Evolutionary conservation across 2,329 filamentous ascomycete species (phyloP), one percentile per base, ranked within the genome.

Genomic region (Diaporthe nobilis): DNA sequence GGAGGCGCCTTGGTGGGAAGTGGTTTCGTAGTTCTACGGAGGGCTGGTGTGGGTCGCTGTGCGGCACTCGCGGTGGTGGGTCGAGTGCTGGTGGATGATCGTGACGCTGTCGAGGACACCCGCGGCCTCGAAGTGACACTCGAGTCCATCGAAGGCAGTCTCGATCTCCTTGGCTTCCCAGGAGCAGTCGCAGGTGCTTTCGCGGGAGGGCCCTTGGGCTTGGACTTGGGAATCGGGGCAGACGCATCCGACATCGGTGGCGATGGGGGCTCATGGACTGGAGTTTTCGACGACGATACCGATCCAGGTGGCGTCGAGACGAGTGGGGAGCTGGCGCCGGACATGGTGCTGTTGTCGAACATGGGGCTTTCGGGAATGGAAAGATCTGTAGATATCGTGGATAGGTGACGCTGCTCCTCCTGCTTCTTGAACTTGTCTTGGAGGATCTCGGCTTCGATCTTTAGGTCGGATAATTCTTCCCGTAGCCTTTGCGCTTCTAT

Each of bases 361-460:
- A 92, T 90, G 31, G 94, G 93, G 58, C 94, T 95, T 77, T 91
- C 93, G 75, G 89, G 88, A 20, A 90, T 85, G 28, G 90, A 92
- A n/a, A 92, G 84, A 80, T 92, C 90, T 77, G 91, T 92, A 17
- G 90, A 90, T 71, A 92, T 88, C 77, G 86, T 83, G 53, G 90
- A 91, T 31, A 92, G 83, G 79, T 92, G 90, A 67, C 91, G 89
- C 22, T 70, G 68, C 31, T 82, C 79, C 78, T 91, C 89, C 60
- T 91, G 87, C 84, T 96, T 94, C 82, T 94, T 94, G 82, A 98
- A 88, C 89, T 98, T 98, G 88, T 98, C 95, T 81, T 97, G 94
- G 81, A 96, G 91, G 81, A 99, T 97, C 82, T 98, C 97, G 76
- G 94, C 93, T 85, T 99, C 97, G 77, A 99, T 95, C 87, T 95